A percentile compares a stretch with the other conserved stretches of the same genome.
These are phyloP conservation scores for Tetragonia tetragonoides DNA, from an alignment of 148 eudicot genomes.

Conservation along the genomic window DNA sequence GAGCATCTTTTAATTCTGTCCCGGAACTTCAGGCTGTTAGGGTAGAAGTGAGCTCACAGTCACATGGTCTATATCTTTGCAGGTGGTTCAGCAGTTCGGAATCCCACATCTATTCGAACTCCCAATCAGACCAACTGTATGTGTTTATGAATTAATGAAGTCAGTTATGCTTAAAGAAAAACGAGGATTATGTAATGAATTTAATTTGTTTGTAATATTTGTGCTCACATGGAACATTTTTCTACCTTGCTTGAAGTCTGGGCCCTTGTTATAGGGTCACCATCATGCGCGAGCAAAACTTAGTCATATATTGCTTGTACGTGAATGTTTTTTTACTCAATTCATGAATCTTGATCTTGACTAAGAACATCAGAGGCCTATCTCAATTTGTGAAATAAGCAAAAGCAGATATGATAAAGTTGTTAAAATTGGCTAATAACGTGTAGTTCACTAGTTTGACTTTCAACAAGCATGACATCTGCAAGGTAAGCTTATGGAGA, in stretches of 20 bases:
- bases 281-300: too few species aligned
- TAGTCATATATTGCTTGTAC: too few species aligned
- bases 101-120: conserved; percentile 95
- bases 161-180: not conserved
- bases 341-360: not conserved
- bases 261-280: too few species aligned
- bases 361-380: not conserved
- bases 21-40: not conserved
- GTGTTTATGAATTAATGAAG: conserved; percentile 24
- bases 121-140: conserved; percentile 89
- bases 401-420: not conserved
- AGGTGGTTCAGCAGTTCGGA: conserved; percentile 98
- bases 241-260: too few species aligned
- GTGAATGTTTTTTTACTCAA: not conserved
- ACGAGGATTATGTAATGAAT: not conserved
- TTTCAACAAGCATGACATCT: not conserved
- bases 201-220: too few species aligned
- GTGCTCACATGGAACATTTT: too few species aligned
- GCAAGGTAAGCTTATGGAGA: not conserved
- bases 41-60: conserved; percentile 11
- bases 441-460: not conserved
- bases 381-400: not conserved
- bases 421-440: not conserved
- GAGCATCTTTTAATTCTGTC: conserved; percentile 19
- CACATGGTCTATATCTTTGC: conserved; percentile 23